Percentiles rank a stretch among this genome's conserved stretches.
These are phyloP conservation scores for Trypanosoma melophagium DNA, from an alignment of 208 protist species.

Conservation along the genomic window DNA sequence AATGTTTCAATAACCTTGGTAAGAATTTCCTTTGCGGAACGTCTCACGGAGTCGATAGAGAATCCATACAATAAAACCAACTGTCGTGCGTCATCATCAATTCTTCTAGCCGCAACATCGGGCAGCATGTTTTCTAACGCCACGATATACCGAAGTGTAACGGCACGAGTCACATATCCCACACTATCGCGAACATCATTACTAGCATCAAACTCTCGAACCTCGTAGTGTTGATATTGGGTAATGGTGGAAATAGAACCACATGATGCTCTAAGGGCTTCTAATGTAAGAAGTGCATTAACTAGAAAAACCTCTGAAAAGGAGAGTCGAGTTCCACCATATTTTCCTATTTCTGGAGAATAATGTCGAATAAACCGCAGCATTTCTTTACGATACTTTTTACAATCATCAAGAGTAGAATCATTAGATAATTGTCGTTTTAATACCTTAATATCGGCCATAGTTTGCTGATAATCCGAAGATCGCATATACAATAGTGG, in stretches of 20 bases:
- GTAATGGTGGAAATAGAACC: conserved; percentile 75
- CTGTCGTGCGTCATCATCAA: conserved; percentile 55
- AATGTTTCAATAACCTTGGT: conserved; percentile 51
- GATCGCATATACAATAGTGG: conserved; percentile 83
- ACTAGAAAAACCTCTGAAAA: conserved; percentile 71
- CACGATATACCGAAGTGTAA: conserved; percentile 51
- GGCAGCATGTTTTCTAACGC: conserved; percentile 43
- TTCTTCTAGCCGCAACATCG: conserved; percentile 42
- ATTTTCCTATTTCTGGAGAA: conserved; percentile 6
- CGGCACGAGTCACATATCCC: conserved; percentile 32
- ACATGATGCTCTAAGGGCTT: conserved; percentile 69
- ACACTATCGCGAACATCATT: conserved; percentile 45
- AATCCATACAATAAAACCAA: conserved; percentile 78
- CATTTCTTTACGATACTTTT: conserved; percentile 20
- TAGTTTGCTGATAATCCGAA: conserved; percentile 68
- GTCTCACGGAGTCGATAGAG: conserved; percentile 61
- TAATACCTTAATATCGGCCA: conserved; percentile 68
- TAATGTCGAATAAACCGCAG: neutral
- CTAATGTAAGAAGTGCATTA: conserved; percentile 58
- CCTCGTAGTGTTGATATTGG: conserved; percentile 77
- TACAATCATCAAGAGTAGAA: neutral
- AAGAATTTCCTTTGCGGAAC: conserved; percentile 54
- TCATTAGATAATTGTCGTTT: conserved; percentile 38
- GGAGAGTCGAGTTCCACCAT: conserved; percentile 34
- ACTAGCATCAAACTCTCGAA: conserved; percentile 80